Conservation (phyloP, 2,329 filamentous ascomycete genomes). For the Blastomyces emzantsi region DNA sequence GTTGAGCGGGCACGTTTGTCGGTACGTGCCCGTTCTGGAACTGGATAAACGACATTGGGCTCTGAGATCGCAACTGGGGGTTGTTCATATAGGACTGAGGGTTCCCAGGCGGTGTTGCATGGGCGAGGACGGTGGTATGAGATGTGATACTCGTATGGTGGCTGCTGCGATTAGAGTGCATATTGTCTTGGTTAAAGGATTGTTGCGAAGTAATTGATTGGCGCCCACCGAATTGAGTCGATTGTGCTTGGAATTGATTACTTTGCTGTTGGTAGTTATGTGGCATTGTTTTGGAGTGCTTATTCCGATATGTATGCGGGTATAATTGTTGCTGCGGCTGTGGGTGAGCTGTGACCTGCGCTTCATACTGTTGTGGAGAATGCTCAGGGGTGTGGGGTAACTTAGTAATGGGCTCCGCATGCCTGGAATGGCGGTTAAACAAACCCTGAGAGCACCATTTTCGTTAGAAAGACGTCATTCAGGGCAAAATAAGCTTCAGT, state of each 20-base stretch:
- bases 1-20: not conserved
- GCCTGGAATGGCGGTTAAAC: conserved; percentile 2
- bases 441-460: not conserved
- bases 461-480: not conserved
- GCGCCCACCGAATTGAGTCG: not conserved
- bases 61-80: not conserved
- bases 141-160: not conserved
- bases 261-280: not conserved
- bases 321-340: not conserved
- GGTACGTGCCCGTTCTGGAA: not conserved
- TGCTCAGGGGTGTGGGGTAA: conserved; percentile 12
- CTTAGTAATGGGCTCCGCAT: not conserved
- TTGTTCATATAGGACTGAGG: not conserved
- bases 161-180: not conserved
- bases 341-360: not conserved
- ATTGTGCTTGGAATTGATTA: not conserved
- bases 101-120: not conserved
- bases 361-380: conserved; percentile 3
- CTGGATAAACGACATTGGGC: conserved; percentile 1
- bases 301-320: not conserved
- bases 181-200: not conserved
- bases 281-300: not conserved
- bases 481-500: not conserved
- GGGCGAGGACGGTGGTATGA: not conserved
- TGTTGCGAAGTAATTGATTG: not conserved